A percentile compares a stretch with the other conserved stretches of the same genome.
phyloP scores from a whole-genome alignment of 2,329 filamentous ascomycete genomes.

The Cercospora janseana region DNA sequence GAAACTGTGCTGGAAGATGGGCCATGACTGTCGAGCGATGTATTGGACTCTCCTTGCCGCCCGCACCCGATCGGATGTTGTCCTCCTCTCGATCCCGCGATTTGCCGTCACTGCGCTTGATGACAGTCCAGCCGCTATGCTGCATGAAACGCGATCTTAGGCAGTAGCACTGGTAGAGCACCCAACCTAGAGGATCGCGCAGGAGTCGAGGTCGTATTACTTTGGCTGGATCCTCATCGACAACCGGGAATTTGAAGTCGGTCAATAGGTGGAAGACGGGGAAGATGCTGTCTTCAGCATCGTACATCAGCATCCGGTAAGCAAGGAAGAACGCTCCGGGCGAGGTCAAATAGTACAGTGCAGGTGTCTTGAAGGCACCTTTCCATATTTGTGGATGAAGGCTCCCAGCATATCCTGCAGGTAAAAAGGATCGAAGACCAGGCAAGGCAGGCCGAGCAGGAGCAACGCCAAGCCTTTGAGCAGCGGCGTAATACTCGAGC shows the following conservation, averaged over 20 bases:
- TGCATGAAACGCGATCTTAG: slow-evolving; percentile 23
- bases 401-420: slow-evolving; percentile 19
- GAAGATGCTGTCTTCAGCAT: slow-evolving; percentile 20
- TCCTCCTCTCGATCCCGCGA: background rate
- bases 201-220: background rate
- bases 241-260: slow-evolving; percentile 24
- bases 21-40: slow-evolving; percentile 30
- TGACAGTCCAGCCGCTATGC: slow-evolving; percentile 28
- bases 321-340: slow-evolving; percentile 24
- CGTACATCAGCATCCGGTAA: slow-evolving; percentile 19
- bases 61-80: slow-evolving; percentile 3
- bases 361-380: slow-evolving; percentile 11
- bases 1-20: slow-evolving; percentile 25
- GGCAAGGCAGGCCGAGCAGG: slow-evolving; percentile 28
- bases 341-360: slow-evolving; percentile 17
- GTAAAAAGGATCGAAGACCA: slow-evolving; percentile 20
- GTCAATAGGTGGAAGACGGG: slow-evolving; percentile 27
- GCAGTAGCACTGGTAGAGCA: slow-evolving; percentile 25
- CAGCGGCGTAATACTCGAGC: slow-evolving; percentile 28
- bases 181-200: slow-evolving; percentile 28
- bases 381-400: slow-evolving; percentile 24
- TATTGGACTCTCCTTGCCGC: background rate
- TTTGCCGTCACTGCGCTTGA: slow-evolving; percentile 6
- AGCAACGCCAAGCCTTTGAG: slow-evolving; percentile 31
- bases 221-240: slow-evolving; percentile 19